Conservation (phyloP, 1,284 basidiomycete genomes). For the Pyrrhoderma noxium region DNA sequence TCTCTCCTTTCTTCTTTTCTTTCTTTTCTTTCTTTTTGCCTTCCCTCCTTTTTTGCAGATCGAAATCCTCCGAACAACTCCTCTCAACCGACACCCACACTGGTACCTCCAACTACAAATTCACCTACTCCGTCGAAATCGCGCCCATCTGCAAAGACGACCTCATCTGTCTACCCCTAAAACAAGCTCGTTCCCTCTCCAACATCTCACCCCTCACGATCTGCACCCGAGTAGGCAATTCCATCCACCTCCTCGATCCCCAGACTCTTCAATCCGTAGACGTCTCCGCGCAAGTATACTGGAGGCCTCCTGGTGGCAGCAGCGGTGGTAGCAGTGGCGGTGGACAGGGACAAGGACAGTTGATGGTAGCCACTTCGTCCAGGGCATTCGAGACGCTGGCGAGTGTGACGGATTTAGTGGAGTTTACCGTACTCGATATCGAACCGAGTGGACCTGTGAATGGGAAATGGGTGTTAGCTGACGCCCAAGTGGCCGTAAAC, state of each 20-base stretch:
- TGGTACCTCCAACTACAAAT: conserved; percentile 93
- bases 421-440: conserved; percentile 93
- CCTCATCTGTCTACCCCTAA: conserved; percentile 82
- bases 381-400: conserved; percentile 74
- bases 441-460: conserved; percentile 70
- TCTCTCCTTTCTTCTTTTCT: too few species aligned
- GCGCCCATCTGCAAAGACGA: conserved; percentile 97
- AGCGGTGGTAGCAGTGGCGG: too few species aligned
- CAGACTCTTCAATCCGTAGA: conserved; percentile 81
- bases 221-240: conserved; percentile 88
- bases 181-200: conserved; percentile 74
- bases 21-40: too few species aligned
- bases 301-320: conserved; percentile 84
- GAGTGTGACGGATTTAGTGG: conserved; percentile 78
- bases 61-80: conserved; percentile 90
- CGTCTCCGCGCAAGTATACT: conserved; percentile 77
- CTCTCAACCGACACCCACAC: conserved; percentile 91
- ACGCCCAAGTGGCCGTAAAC: conserved; percentile 88
- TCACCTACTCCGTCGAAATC: conserved; percentile 97
- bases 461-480: conserved; percentile 81
- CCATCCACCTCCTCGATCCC: conserved; percentile 87
- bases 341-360: too few species aligned
- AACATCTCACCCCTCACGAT: conserved; percentile 87
- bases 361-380: too few species aligned
- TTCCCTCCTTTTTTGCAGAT: too few species aligned